phyloP scores from a whole-genome alignment of 2,329 filamentous ascomycete genomes.

The Ceratocystis cacaofunesta region DNA sequence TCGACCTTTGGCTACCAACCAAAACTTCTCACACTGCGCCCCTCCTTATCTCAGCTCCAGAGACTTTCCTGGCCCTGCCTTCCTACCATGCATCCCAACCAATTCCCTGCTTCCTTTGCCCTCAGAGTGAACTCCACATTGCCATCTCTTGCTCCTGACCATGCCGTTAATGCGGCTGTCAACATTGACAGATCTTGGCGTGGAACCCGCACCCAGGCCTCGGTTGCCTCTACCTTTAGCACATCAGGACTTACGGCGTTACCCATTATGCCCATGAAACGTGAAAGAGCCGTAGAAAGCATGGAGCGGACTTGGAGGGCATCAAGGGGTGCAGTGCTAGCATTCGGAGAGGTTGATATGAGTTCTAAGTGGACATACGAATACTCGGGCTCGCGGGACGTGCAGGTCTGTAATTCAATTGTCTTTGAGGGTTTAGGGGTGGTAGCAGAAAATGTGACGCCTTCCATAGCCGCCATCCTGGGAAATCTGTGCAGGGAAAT shows the following conservation, averaged over 20 bases:
- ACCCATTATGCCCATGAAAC: slow-evolving; percentile 58
- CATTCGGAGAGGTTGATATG: slow-evolving; percentile 17
- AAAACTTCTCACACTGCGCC: neutral
- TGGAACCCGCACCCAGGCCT: slow-evolving; percentile 52
- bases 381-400: slow-evolving; percentile 37
- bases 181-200: slow-evolving; percentile 44
- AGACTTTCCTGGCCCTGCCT: slow-evolving; percentile 30
- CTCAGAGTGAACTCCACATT: slow-evolving; percentile 36
- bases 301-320: slow-evolving; percentile 47
- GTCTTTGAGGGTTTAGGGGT: slow-evolving; percentile 23
- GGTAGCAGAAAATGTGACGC: slow-evolving; percentile 23
- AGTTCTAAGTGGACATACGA: slow-evolving; percentile 44
- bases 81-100: slow-evolving; percentile 46
- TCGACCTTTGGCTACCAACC: neutral
- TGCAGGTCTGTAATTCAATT: slow-evolving; percentile 36
- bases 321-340: slow-evolving; percentile 33
- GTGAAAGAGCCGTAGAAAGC: slow-evolving; percentile 45
- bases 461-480: slow-evolving; percentile 10
- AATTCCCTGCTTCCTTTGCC: slow-evolving; percentile 45
- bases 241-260: slow-evolving; percentile 55
- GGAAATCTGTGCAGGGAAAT: neutral
- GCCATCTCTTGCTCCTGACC: slow-evolving; percentile 34
- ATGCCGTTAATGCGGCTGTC: slow-evolving; percentile 50
- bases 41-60: slow-evolving; percentile 25
- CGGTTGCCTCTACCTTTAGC: slow-evolving; percentile 40